Base-by-base conservation (phyloP, 495 filamentous ascomycete genomes). In the Sordaria brevicollis region DNA sequence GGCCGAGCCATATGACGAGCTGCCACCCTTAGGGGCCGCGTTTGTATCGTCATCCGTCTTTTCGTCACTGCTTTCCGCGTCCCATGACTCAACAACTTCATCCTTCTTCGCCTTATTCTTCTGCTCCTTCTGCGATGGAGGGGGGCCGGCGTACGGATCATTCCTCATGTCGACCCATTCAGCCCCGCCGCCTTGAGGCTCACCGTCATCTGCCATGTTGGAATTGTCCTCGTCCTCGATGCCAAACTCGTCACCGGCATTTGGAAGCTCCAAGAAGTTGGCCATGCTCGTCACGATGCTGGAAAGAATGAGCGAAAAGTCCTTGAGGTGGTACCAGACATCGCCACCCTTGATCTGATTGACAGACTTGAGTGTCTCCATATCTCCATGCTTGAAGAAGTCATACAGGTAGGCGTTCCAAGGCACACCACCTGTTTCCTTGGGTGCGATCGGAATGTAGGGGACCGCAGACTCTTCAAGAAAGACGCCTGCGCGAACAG, bases 371-470 rank as follows among this genome's bases (percentile, higher is more conserved):
- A 94, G 79, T 0, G 85, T 81, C 5, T 77, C 70, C 9, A 85
- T 67, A 72, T 89, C 84, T 5, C 91, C 91, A 71, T 93, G 86
- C 75, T 86, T 88, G 85, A 85, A 92, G 77, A 92, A 94, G 73
- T 93, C 90, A 66, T 88, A 86, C 9, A 93, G 79, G 71, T 92
- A 92, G 0, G 89, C 89, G 73, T 93, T 93, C 65, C 89, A 75
- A 72, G 19, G 85, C 80, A n/a, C 77, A 65, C 17, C 77, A 76
- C 5, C 39, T 31, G 76, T 75, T 67, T 88, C 83, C 33, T 88
- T 82, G 0, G 87, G 84, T 68, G 83, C 82, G 5, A 89, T 74
- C 31, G 82, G 81, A 1, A 93, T 76, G 77, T 89, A 85, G 0
- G 91, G 91, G 34, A 94, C 84, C 13, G 89, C 89, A 6, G 89